These are phyloP conservation scores for Colletotrichum sp. DNA, from an alignment of 2,329 filamentous ascomycete genomes.

Conservation along the genomic window DNA sequence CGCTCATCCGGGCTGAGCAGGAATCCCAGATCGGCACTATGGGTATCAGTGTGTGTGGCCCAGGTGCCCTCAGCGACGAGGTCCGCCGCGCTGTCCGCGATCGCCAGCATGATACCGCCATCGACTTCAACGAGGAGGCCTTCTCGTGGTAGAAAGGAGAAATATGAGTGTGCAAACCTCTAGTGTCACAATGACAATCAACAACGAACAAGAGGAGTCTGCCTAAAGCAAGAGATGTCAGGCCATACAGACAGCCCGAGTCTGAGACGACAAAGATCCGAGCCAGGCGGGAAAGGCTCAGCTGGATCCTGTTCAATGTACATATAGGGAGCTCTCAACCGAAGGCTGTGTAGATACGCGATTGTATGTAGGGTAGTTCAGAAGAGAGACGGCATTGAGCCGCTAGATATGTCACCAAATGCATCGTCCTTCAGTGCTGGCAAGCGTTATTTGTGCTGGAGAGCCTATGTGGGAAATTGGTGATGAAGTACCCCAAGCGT, in stretches of 20 bases:
- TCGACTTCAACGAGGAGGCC: slow-evolving; percentile 82
- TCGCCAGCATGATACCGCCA: slow-evolving; percentile 67
- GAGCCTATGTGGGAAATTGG: background rate
- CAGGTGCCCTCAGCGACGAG: slow-evolving; percentile 76
- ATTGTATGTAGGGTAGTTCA: background rate
- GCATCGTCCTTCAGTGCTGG: background rate
- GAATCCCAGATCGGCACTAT: slow-evolving; percentile 76
- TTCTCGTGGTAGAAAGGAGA: slow-evolving; percentile 61
- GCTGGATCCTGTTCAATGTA: background rate
- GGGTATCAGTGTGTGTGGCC: slow-evolving; percentile 77
- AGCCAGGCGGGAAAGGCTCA: background rate
- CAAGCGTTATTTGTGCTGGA: background rate
- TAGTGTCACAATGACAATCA: background rate
- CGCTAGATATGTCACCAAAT: background rate
- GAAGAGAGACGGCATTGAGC: background rate
- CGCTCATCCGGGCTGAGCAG: slow-evolving; percentile 75
- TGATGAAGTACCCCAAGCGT: background rate
- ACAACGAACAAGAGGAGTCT: background rate
- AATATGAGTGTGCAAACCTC: background rate
- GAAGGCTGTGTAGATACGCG: background rate
- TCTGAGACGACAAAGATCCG: background rate
- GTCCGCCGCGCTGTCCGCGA: slow-evolving; percentile 71
- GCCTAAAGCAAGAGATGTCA: background rate
- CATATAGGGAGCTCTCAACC: background rate
- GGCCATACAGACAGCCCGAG: background rate